Evolutionary conservation across 2,329 filamentous ascomycete genomes (phyloP), one percentile per base, ranked within the genome.

Genomic region (Pseudogymnoascus sp.): DNA sequence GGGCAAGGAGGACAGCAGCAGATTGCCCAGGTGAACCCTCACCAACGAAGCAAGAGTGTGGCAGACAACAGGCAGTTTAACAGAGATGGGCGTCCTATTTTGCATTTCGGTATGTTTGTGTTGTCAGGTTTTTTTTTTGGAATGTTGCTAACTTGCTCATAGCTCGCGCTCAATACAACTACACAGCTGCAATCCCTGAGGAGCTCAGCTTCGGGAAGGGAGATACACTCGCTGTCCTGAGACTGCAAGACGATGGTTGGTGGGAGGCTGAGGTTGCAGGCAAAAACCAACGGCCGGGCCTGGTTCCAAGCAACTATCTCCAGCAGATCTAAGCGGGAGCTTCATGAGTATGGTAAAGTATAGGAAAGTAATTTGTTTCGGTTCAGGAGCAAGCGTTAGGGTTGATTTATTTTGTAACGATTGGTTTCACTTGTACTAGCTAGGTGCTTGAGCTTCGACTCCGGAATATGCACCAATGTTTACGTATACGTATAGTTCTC

Each of bases 241-340:
- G 93, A 65, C 86, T 96, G 71, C 95, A 99, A 77, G 95, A 99
- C 74, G 95, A 99, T 73, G 95, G 95, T 18, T 99, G 95, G 95
- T 99, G 96, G 95, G 95, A 99, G 78, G 96, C 96, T 11, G 93
- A 97, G 75, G 85, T 97, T 42, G 90, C 93, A 53, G 87, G 88
- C 23, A 81, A 82, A 66, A 83, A 81, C 64, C 75, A 74, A n/a
- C 66, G 85, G 82, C 60, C 80, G 77, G 86, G 86, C 65, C 78
- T 88, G 71, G 85, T 88, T 67, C 86, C 86, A 67, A 88, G 86
- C 75, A 88, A 88, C 72, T 88, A 88, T 69, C 78, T 88, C n/a
- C 49, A 56, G 4, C 49, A 56, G 9, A 56, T 56, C 28, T 56
- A 56, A 11, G 49, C 5, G 4, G 2, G 14, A 12, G 25, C 8